Evolutionary conservation across 2,329 filamentous ascomycete species (phyloP).

Genomic region (Bertia moriformis): DNA sequence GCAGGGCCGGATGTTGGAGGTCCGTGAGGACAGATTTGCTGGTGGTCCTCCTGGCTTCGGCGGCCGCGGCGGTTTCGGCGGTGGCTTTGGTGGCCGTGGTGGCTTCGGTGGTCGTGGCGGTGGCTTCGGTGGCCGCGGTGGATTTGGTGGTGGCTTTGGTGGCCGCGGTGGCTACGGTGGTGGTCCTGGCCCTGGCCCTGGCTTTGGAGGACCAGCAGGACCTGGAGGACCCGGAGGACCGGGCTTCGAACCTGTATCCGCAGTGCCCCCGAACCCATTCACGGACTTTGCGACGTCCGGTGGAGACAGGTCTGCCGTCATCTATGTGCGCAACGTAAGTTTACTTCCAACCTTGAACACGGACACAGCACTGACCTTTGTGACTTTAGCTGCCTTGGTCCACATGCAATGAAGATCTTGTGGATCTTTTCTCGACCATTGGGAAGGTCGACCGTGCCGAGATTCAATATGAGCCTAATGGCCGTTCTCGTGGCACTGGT

Average conservation of each 20-base stretch:
- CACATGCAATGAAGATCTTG: constrained; percentile 91
- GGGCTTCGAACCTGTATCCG: constrained; percentile 33
- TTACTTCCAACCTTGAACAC: not conserved
- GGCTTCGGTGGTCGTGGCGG: constrained; percentile 23
- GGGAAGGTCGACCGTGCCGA: constrained; percentile 97
- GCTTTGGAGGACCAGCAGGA: constrained; percentile 20
- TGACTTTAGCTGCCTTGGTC: constrained; percentile 76
- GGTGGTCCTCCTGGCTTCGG: constrained; percentile 27
- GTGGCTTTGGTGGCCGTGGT: constrained; percentile 31
- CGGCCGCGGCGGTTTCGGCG: constrained; percentile 21
- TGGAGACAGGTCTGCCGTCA: constrained; percentile 67
- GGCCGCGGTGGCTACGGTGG: constrained; percentile 25
- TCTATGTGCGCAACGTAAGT: constrained; percentile 94
- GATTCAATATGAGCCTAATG: constrained; percentile 95
- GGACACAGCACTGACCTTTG: not conserved
- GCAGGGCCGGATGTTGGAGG: constrained; percentile 85
- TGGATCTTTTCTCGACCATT: constrained; percentile 94
- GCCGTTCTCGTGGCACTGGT: constrained; percentile 83
- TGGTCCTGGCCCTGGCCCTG: constrained; percentile 17
- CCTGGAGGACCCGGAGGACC: constrained; percentile 19
- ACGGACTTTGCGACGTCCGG: constrained; percentile 83
- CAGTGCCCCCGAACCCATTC: constrained; percentile 69
- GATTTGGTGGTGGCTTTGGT: constrained; percentile 32
- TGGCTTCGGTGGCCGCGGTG: constrained; percentile 18
- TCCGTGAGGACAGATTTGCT: constrained; percentile 90